Percentiles rank a stretch among this genome's conserved stretches.
Evolutionary conservation across 495 filamentous ascomycete species (phyloP).

Genomic region (Talaromyces borbonicus): DNA sequence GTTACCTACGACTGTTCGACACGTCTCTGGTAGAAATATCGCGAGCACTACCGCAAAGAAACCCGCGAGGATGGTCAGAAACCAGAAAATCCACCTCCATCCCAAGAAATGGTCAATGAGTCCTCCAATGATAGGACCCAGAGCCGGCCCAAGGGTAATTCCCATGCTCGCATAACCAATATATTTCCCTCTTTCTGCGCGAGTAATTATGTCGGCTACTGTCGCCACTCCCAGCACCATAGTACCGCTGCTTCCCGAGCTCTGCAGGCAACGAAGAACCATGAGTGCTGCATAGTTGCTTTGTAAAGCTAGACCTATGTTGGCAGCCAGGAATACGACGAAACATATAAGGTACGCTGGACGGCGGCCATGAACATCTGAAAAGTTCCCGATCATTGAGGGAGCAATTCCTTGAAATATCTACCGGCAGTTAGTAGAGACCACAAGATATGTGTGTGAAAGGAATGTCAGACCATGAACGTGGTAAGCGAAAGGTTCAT

Average conservation of each 20-base stretch:
- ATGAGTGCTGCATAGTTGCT: slow-evolving; percentile 36
- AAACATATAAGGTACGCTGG: slow-evolving; percentile 35
- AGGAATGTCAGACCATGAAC: slow-evolving; percentile 37
- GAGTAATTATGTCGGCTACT: slow-evolving; percentile 32
- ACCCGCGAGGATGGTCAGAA: slow-evolving; percentile 50
- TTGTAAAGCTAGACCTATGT: slow-evolving; percentile 38
- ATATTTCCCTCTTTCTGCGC: slow-evolving; percentile 36
- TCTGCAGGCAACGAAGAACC: slow-evolving; percentile 40
- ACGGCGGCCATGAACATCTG: slow-evolving; percentile 38
- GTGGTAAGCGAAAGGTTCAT: slow-evolving; percentile 40
- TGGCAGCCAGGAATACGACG: slow-evolving; percentile 33
- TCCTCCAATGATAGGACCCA: slow-evolving; percentile 58
- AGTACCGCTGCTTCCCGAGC: slow-evolving; percentile 35
- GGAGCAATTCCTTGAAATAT: slow-evolving; percentile 43
- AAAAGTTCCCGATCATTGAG: slow-evolving; percentile 35
- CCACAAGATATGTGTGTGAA: no score
- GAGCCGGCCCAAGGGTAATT: slow-evolving; percentile 33
- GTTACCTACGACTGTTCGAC: slow-evolving; percentile 38
- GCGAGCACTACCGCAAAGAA: slow-evolving; percentile 20
- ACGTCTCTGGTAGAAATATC: slow-evolving; percentile 32
- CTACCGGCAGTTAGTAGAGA: slow-evolving; percentile 9
- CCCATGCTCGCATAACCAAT: slow-evolving; percentile 26
- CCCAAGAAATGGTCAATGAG: slow-evolving; percentile 53
- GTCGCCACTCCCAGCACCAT: slow-evolving; percentile 30
- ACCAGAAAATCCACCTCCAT: slow-evolving; percentile 70